Evolutionary conservation across 2,329 filamentous ascomycete genomes (phyloP), one percentile per base, ranked within the genome.

Genomic region (Talaromyces rugulosus): DNA sequence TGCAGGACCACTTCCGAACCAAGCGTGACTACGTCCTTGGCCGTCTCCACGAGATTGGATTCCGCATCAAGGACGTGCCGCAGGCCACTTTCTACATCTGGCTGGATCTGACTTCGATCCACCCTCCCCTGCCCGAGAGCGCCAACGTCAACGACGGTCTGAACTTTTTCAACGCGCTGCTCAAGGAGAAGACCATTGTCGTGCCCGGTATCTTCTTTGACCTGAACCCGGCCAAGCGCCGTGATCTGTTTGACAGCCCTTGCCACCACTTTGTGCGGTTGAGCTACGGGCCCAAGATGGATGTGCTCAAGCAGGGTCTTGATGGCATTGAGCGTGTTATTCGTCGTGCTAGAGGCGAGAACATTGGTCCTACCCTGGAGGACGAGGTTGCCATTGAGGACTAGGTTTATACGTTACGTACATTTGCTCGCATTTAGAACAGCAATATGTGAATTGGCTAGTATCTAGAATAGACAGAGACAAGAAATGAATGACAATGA

Each of bases 141-240:
- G 74, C 94, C 0, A 85, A 87, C 64, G 96, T 98, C 75, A 89
- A 90, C 63, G 94, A 98, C 74, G 94, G 94, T 8, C 81, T 98
- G 71, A 96, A 96, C 81, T 98, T 98, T 84, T 97, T 98, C 86
- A 87, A 95, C 75, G 92, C 92, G 33, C 95, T 95, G 73, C 81
- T 98, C 52, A 87, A 90, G 71, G 92, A 97, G 82, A 96, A 96
- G 83, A 91, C 96, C 67, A 97, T 97, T 72, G 92, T 97, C 18
- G 94, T 98, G 4, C 94, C 94, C 0, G 94, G 94, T 63, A 98
- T 98, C 76, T 98, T 98, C 84, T 98, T 98, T 75, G 94, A 98
- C 72, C 79, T 98, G 66, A 98, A 98, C 80, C 94, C 94, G 4
- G 89, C 90, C 40, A 89, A 92, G 75, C 85, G 94, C 66, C 85